Percentiles rank a stretch among this genome's conserved stretches.
These are phyloP conservation scores for Trichoderma virens DNA, from an alignment of 495 filamentous ascomycete genomes.

Conservation along the genomic window DNA sequence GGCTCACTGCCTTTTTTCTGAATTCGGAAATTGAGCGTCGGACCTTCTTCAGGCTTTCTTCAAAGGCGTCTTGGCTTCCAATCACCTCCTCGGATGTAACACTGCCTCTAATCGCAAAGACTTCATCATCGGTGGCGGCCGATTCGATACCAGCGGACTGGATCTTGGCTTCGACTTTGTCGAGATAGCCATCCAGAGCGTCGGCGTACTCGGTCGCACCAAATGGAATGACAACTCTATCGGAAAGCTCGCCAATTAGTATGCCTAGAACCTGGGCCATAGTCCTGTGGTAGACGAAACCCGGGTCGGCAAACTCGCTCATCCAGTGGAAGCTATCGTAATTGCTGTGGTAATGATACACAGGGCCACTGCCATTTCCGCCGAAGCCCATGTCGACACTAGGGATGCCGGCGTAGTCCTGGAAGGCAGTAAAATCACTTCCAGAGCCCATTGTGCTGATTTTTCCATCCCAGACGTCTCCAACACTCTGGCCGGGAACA, in stretches of 20 bases:
- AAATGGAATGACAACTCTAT: slow-evolving; percentile 70
- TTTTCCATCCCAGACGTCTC: slow-evolving; percentile 62
- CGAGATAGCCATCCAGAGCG: slow-evolving; percentile 55
- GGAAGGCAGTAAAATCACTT: slow-evolving; percentile 88
- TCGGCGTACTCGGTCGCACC: slow-evolving; percentile 68
- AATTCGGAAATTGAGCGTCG: slow-evolving; percentile 46
- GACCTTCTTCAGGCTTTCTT: slow-evolving; percentile 33
- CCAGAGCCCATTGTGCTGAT: slow-evolving; percentile 68
- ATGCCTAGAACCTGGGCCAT: slow-evolving; percentile 76
- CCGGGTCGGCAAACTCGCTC: slow-evolving; percentile 71
- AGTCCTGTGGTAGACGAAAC: slow-evolving; percentile 71
- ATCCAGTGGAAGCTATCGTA: slow-evolving; percentile 93
- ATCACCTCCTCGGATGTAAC: slow-evolving; percentile 28
- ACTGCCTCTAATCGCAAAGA: slow-evolving; percentile 46
- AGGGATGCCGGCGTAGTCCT: slow-evolving; percentile 81
- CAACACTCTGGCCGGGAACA: slow-evolving; percentile 65
- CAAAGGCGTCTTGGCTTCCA: slow-evolving; percentile 50
- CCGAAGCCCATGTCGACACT: slow-evolving; percentile 79
- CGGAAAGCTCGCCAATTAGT: slow-evolving; percentile 69
- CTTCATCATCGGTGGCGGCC: slow-evolving; percentile 20
- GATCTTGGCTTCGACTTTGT: slow-evolving; percentile 59
- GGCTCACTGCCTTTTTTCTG: slow-evolving; percentile 45
- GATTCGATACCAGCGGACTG: slow-evolving; percentile 18
- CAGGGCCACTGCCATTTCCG: slow-evolving; percentile 34
- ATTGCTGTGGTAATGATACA: slow-evolving; percentile 85